Evolutionary conservation across 768 basidiomycete species (phyloP).

Genomic region (Podaxis sp.): DNA sequence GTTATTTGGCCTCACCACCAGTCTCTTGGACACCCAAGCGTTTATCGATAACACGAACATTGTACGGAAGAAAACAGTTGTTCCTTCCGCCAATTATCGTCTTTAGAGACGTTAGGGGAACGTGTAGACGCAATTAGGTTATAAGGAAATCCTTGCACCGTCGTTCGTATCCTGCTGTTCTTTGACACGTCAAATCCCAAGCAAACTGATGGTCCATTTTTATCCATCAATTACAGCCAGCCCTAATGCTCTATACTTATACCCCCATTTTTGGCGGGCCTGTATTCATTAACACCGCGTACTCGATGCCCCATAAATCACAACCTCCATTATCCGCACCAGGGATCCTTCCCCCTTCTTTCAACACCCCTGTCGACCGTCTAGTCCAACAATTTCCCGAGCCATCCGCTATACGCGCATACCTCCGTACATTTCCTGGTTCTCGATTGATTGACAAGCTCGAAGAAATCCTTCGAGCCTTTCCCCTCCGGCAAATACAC

Average conservation of each 20-base stretch:
- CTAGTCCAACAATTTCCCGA: slow-evolving; percentile 9
- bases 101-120: neutral
- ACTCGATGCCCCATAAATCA: slow-evolving; percentile 6
- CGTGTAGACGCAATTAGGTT: neutral
- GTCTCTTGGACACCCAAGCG: slow-evolving; percentile 25
- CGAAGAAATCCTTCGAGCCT: slow-evolving; percentile 5
- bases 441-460: slow-evolving; percentile 9
- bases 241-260: slow-evolving; percentile 8
- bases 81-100: neutral
- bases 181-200: neutral
- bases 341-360: slow-evolving; percentile 4
- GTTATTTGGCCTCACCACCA: slow-evolving; percentile 38
- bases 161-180: slow-evolving; percentile 3
- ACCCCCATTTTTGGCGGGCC: slow-evolving; percentile 2
- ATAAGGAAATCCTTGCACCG: neutral
- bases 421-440: slow-evolving; percentile 9
- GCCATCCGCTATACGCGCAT: slow-evolving; percentile 10
- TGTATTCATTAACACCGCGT: neutral
- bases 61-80: neutral
- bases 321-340: neutral
- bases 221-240: slow-evolving; percentile 4
- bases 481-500: slow-evolving; percentile 3
- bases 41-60: neutral
- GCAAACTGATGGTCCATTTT: slow-evolving; percentile 6
- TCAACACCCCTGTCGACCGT: slow-evolving; percentile 7